Percentiles rank a stretch among this genome's conserved stretches.
Conservation (phyloP, 2,329 filamentous ascomycete species). For the Aureobasidium pullulans region DNA sequence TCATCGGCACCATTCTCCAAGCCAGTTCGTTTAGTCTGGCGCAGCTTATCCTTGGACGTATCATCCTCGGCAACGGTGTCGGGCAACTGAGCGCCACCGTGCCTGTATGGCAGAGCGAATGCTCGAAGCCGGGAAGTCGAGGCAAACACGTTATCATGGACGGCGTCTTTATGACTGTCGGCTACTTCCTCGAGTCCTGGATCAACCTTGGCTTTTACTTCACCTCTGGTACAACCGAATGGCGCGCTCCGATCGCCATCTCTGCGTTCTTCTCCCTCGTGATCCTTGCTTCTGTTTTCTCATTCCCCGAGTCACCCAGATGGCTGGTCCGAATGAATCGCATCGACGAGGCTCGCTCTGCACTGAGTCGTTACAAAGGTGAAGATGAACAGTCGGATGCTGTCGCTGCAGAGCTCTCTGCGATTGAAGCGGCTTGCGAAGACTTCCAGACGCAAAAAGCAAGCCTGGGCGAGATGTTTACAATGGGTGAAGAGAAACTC, state of each 20-base stretch:
- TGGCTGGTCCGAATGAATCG: constrained; percentile 22
- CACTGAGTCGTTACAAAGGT: constrained; percentile 14
- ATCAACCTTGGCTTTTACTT: constrained; percentile 32
- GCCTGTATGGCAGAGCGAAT: constrained; percentile 48
- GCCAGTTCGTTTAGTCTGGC: constrained; percentile 21
- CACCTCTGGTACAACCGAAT: constrained; percentile 10
- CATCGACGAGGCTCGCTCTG: constrained; percentile 15
- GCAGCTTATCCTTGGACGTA: constrained; percentile 47
- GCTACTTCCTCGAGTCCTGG: constrained; percentile 41
- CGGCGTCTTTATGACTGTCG: constrained; percentile 18
- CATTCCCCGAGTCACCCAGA: constrained; percentile 38
- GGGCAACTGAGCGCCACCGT: constrained; percentile 50
- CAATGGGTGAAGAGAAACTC: constrained; percentile 29
- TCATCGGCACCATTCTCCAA: constrained; percentile 16
- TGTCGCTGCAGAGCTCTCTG: background rate
- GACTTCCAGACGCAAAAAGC: constrained; percentile 6
- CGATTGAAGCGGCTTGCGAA: constrained; percentile 16
- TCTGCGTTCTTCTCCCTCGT: constrained; percentile 36
- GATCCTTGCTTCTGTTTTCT: constrained; percentile 36
- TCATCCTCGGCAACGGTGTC: constrained; percentile 47
- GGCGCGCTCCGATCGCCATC: constrained; percentile 34
- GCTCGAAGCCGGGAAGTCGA: constrained; percentile 28
- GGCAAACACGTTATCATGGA: constrained; percentile 15
- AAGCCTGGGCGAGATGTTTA: constrained; percentile 23
- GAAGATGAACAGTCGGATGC: constrained; percentile 5